phyloP scores from a whole-genome alignment of 1,284 basidiomycete genomes.

The Mycosarcoma maydis region DNA sequence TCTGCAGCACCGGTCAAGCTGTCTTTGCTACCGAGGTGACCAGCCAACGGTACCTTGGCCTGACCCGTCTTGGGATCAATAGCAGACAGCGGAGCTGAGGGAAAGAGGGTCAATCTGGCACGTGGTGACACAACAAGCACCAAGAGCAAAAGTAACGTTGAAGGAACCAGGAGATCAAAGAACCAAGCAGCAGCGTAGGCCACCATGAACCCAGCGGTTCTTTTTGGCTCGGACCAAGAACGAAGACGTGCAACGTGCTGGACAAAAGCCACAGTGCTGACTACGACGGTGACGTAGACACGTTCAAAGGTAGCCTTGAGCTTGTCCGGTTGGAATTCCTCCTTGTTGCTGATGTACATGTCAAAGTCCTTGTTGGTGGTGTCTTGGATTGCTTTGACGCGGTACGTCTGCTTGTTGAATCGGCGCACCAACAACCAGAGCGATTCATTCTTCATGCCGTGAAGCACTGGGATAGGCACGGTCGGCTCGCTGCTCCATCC shows the following conservation, averaged over 20 bases:
- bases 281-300: conserved; percentile 70
- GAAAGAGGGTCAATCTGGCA: conserved; percentile 70
- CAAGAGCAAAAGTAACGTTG: conserved; percentile 66
- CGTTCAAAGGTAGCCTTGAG: conserved; percentile 71
- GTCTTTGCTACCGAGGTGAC: conserved; percentile 56
- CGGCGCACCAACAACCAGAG: conserved; percentile 69
- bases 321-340: conserved; percentile 71
- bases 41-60: conserved; percentile 59
- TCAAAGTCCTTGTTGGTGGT: conserved; percentile 67
- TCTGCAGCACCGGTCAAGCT: conserved; percentile 63
- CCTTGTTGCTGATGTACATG: conserved; percentile 69
- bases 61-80: conserved; percentile 64
- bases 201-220: conserved; percentile 69
- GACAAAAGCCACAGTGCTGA: conserved; percentile 69
- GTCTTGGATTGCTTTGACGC: conserved; percentile 66
- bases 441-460: conserved; percentile 69
- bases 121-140: conserved; percentile 70
- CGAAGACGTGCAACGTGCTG: conserved; percentile 71
- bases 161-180: conserved; percentile 34
- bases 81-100: conserved; percentile 69
- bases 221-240: conserved; percentile 71
- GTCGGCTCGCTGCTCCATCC: conserved; percentile 58
- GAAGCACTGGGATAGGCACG: conserved; percentile 55
- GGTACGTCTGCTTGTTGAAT: conserved; percentile 70
- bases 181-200: conserved; percentile 46